Evolutionary conservation across 306 rosid species (phyloP), one percentile per base, ranked within the genome.

Genomic region (peach (Prunus persica)): DNA sequence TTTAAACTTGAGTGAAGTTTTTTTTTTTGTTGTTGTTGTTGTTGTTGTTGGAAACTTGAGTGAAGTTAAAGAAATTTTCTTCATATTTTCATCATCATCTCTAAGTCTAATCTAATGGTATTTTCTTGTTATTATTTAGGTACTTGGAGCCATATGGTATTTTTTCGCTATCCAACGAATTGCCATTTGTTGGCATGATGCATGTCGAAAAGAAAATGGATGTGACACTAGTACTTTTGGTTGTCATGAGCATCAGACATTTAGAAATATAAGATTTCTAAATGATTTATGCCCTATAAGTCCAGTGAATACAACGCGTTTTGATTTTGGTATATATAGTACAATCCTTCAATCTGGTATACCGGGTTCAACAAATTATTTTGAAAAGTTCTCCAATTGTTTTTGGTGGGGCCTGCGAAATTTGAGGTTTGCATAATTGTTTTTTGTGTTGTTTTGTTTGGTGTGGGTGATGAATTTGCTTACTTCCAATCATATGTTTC

Each of bases 351-450:
- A 34, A 34, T 77, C 87, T 67, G 74, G 78, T 55, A 45, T 69
- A 2, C 77, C 73, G 8, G 28, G 20, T 3, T 72, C 78, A 6
- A 47, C 55, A 20, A 20, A 84, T 63, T 69, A 77, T 69, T 61
- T 66, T 2, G 41, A 13, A 70, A 84, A 80, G 72, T 63, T 80
- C 70, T 56, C 45, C 19, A 34, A 49, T 30, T 73, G 82, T 69
- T 80, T 84, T 46, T 84, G 80, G 84, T 84, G 84, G 88, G 84
- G 87, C 14, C 65, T 80, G 43, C 51, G 73, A 79, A 76, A 84
- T 73, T 32, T 80, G 28, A 84, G 87, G 87, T 84, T 47, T 34
- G 41, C 8, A 1, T 34, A 32, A 32, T 34, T 34, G n/a, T 34
- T 34, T 5, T 34, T 6, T 6, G 41, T 34, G 41, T 34, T 34